Base-by-base conservation (phyloP, 2,329 filamentous ascomycete genomes). In the Ophiostoma novo-ulmi region DNA sequence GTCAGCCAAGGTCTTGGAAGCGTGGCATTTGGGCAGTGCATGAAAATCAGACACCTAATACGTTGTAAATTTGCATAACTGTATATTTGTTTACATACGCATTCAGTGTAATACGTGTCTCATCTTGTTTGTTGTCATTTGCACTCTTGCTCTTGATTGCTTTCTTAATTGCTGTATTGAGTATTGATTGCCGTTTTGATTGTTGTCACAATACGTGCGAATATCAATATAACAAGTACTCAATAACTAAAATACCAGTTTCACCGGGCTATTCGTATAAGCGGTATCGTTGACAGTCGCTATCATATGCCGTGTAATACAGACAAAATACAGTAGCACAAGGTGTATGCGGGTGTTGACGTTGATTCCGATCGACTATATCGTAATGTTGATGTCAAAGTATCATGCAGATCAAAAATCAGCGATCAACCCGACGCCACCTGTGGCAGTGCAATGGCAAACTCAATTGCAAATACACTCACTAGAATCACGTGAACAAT, bases 21-120 rank as follows among this genome's bases (percentile, higher is more conserved):
- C 70, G 41, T 71, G 70, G 70, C 70, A 71, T 71, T 69, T 69
- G 48, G 70, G 70, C 70, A 71, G 70, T 71, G 70, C 70, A 69
- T 61, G n/a, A 64, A 31, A 38, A 58, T 26, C n/a, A 1, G 17
- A 31, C n/a, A 11, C 44, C 44, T 48, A 48, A 48, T 48, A 48
- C 44, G 41, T 44, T 48, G 14, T 20, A 5, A 48, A 48, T 17
- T 48, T 17, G 44, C 26, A 31, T 31, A 1, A 31, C 31, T 31
- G 31, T 31, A 31, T 31, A 31, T 31, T 48, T 55, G 48, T 22
- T 44, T 44, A 44, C 48, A 26, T 22, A 55, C 26, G 26, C 26
- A 26, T 26, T 22, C 48, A 5, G n/a, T 58, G 52, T 26, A 8
- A 17, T 48, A 17, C 5, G 44, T 48, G 13, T 14, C 31, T 31